These are phyloP conservation scores for Smithsoniella earleae DNA, from an alignment of 163 green algal genomes.

Conservation along the genomic window DNA sequence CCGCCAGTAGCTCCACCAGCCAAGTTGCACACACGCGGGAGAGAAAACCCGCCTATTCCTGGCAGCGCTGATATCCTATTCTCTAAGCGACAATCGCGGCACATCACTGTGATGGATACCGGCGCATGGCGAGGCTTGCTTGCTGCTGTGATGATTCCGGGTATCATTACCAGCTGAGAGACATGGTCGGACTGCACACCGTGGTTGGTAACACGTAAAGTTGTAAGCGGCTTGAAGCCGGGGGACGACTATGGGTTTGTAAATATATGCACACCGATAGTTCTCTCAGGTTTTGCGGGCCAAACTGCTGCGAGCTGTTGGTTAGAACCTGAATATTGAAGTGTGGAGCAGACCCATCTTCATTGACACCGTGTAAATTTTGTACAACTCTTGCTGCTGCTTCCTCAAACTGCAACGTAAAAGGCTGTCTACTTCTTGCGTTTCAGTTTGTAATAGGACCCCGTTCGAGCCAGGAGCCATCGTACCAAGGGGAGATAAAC, in stretches of 20 bases:
- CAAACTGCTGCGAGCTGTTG: conserved; percentile 21
- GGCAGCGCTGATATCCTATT: conserved; percentile 65
- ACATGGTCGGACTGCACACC: conserved; percentile 77
- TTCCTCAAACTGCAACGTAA: conserved; percentile 24
- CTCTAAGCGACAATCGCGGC: conserved; percentile 60
- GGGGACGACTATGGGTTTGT: neutral
- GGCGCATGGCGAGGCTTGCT: conserved; percentile 54
- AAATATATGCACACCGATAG: neutral
- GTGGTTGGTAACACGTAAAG: too few relatives aligned
- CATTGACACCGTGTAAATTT: conserved; percentile 27
- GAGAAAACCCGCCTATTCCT: conserved; percentile 65
- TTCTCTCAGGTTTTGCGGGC: neutral
- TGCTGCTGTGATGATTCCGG: conserved; percentile 88
- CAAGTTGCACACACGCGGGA: conserved; percentile 69
- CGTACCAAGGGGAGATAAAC: conserved; percentile 7
- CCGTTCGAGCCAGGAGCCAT: neutral
- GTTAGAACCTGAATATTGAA: conserved; percentile 6
- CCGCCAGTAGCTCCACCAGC: neutral
- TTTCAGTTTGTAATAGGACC: neutral
- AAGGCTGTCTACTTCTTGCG: neutral
- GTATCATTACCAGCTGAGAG: conserved; percentile 84
- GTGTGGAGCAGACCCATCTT: conserved; percentile 9
- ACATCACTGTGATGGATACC: conserved; percentile 75
- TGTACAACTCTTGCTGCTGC: conserved; percentile 3
- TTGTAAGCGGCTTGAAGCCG: neutral